phyloP scores from a whole-genome alignment of 495 filamentous ascomycete genomes.

The Aspergillus carlsbadensis region DNA sequence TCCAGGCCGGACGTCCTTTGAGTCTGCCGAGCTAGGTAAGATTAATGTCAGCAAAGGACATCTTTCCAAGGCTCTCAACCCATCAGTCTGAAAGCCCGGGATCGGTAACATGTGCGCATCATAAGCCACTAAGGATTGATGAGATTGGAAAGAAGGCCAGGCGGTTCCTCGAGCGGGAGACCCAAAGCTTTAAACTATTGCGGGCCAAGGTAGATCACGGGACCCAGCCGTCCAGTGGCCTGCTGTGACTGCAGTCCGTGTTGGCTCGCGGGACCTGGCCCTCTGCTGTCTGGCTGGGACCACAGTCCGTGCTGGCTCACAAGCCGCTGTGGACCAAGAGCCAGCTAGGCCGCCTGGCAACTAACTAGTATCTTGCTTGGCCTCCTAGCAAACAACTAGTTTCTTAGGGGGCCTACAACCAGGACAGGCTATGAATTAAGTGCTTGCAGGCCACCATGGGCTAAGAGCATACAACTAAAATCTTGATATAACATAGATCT shows the following conservation, averaged over 20 bases:
- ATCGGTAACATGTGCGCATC: no score
- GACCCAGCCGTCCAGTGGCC: neutral
- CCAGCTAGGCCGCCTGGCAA: neutral
- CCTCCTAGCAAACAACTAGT: neutral
- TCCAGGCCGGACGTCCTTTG: neutral
- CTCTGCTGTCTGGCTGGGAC: neutral
- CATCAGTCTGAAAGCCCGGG: no score
- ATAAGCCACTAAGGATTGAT: no score
- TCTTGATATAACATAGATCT: neutral
- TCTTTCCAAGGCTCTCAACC: no score
- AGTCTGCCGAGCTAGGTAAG: neutral
- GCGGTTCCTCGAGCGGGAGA: no score
- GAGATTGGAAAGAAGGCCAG: no score
- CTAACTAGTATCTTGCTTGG: neutral
- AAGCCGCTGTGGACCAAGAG: neutral
- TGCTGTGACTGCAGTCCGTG: neutral
- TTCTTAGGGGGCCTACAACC: neutral
- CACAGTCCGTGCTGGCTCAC: constrained; percentile 1
- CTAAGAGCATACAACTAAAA: neutral
- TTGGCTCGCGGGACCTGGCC: neutral
- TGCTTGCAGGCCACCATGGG: neutral
- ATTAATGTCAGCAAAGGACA: no score
- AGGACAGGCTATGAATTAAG: neutral
- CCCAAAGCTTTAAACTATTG: no score
- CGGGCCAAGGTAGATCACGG: neutral